Base-by-base conservation (phyloP, 2,329 filamentous ascomycete species). In the Podosphaera xanthii region DNA sequence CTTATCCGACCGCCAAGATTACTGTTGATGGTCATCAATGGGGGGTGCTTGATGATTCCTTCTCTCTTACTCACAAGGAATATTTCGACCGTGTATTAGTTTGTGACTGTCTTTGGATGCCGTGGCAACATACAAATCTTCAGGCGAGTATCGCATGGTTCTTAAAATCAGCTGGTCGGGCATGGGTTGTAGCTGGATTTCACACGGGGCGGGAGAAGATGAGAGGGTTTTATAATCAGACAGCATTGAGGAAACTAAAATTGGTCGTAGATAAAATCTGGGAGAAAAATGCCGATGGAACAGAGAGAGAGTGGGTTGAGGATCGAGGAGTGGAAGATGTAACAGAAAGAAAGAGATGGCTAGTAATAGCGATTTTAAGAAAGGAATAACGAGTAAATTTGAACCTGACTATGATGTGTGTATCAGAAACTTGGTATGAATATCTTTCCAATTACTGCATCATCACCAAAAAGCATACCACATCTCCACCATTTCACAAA, bases 91-190 rank as follows among this genome's bases (percentile, higher is more conserved):
- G 81, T 60, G 73, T 88, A 48, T 70, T 87, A n/a, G 81, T 80
- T 0, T 81, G 82, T 62, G 84, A 88, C 70, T 87, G 84, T 66
- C 75, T 86, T 60, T 88, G 84, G 84, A 86, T 87, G 81, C 78
- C 80, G 1, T 77, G 76, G 72, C 78, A 87, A 72, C 85, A 88
- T 69, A 74, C 70, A n/a, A 84, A 82, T 68, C 74, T 88, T 34
- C 76, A 76, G 54, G 69, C 67, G 49, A 85, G 82, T 33, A 79
- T 87, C 66, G 69, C 74, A 4, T 79, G 80, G 69, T 85, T 87
- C 66, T 72, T 87, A 22, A 71, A 68, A 1, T 67, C 63, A 53
- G 1, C 68, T 65, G 14, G 77, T 2, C 73, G 78, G 40, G 77
- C 81, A 57, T 80, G 82, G 71, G 77, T 83, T n/a, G 74, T 87